Percentiles rank a stretch among this genome's conserved stretches.
Conservation (phyloP, 441 rosid genomes). For the Syzygium malaccense region DNA sequence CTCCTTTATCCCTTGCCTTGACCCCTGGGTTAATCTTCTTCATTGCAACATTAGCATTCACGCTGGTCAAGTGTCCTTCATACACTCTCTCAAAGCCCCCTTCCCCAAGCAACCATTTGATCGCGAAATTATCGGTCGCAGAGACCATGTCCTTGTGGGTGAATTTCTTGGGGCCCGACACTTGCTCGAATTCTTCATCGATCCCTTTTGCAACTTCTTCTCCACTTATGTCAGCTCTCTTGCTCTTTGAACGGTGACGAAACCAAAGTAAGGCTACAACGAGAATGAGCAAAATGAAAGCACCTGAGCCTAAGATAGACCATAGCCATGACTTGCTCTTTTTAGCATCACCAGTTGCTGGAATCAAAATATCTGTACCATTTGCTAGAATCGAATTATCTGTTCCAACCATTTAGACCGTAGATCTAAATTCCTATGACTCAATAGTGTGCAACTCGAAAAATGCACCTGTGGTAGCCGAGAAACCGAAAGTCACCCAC, state of each 20-base stretch:
- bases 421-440: background rate
- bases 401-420: background rate
- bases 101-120: background rate
- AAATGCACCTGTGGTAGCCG: background rate
- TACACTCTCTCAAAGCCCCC: background rate
- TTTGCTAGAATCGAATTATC: too few relatives aligned
- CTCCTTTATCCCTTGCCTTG: background rate
- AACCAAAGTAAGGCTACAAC: background rate
- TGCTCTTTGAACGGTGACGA: background rate
- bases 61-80: background rate
- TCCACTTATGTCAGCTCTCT: background rate
- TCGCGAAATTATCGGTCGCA: fast-evolving
- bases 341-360: too few relatives aligned
- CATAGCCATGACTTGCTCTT: background rate
- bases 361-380: too few relatives aligned
- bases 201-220: background rate
- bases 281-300: background rate
- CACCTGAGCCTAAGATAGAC: background rate
- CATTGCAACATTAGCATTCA: background rate
- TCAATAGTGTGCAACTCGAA: background rate
- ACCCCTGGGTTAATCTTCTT: background rate
- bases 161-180: background rate
- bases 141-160: fast-evolving
- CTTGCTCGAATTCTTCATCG: background rate
- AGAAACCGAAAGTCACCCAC: background rate